phyloP scores from a whole-genome alignment of 257 asterid genomes.

The Fraxinus pennsylvanica region DNA sequence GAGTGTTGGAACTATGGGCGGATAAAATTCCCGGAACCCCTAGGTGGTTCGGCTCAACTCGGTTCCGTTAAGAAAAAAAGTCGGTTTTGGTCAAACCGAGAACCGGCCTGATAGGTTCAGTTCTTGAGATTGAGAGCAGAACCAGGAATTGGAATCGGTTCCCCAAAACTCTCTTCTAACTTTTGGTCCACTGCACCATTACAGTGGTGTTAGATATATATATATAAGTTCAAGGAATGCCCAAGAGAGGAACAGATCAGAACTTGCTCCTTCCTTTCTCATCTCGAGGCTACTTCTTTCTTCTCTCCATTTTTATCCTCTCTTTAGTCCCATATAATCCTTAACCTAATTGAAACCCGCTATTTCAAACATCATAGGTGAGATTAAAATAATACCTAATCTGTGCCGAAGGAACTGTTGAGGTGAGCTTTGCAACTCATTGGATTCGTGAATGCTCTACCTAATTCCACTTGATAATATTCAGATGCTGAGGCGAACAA shows the following conservation, averaged over 20 bases:
- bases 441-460: not conserved
- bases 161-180: not conserved
- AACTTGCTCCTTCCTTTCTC: not conserved
- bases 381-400: not conserved
- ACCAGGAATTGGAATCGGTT: not conserved
- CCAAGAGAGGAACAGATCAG: not conserved
- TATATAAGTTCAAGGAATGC: not conserved
- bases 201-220: not conserved
- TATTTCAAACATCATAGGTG: not conserved
- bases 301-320: not conserved
- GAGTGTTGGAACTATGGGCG: not conserved
- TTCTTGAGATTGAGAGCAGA: not conserved
- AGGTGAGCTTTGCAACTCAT: not conserved
- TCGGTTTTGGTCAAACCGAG: not conserved
- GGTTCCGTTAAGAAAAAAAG: not conserved
- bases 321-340: not conserved
- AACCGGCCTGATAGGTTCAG: not conserved
- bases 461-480: not conserved
- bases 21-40: not conserved
- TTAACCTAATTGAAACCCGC: not conserved
- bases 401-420: not conserved
- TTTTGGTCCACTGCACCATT: not conserved
- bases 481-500: not conserved
- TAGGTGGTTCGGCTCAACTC: not conserved
- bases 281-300: not conserved